Percentiles rank a stretch among this genome's conserved stretches.
These are phyloP conservation scores for Naematelia encephala DNA, from an alignment of 768 basidiomycete species.

Conservation along the genomic window DNA sequence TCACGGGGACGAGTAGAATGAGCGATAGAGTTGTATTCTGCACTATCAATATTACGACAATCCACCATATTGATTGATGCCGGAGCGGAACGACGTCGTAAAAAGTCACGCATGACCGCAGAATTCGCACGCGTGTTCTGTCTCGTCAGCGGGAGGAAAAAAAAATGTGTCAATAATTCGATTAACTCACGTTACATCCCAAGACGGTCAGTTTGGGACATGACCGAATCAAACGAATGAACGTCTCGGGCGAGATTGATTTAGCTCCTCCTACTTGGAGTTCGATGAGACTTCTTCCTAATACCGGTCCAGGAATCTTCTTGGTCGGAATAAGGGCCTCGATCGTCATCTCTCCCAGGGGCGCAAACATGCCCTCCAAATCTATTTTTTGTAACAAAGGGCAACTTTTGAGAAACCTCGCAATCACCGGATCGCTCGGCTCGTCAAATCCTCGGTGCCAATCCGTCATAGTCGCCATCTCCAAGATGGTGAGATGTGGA, in stretches of 20 bases:
- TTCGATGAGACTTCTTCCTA: slow-evolving; percentile 23
- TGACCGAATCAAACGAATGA: slow-evolving; percentile 62
- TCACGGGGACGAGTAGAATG: slow-evolving; percentile 10
- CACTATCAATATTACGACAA: slow-evolving; percentile 25
- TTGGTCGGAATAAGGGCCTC: slow-evolving; percentile 60
- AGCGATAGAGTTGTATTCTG: slow-evolving; percentile 10
- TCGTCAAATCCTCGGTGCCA: slow-evolving; percentile 57
- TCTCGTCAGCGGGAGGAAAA: not conserved
- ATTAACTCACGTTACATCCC: slow-evolving; percentile 61
- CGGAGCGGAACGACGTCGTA: slow-evolving; percentile 2
- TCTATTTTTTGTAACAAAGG: slow-evolving; percentile 72
- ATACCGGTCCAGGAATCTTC: slow-evolving; percentile 9
- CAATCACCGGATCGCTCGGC: not conserved
- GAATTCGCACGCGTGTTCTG: slow-evolving; percentile 34
- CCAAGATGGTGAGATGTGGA: slow-evolving; percentile 70
- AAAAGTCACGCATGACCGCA: slow-evolving; percentile 27
- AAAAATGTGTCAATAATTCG: not conserved
- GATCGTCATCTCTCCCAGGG: slow-evolving; percentile 43
- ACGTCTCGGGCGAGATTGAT: slow-evolving; percentile 63
- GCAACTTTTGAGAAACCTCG: slow-evolving; percentile 61
- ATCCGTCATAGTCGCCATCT: slow-evolving; percentile 70
- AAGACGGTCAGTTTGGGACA: slow-evolving; percentile 65
- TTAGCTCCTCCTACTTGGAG: slow-evolving; percentile 56
- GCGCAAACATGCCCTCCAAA: slow-evolving; percentile 67
- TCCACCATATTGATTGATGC: slow-evolving; percentile 26